Evolutionary conservation across 202 grass and related monocot species (phyloP), one percentile per base, ranked within the genome.

Genomic region (Digitaria exilis): DNA sequence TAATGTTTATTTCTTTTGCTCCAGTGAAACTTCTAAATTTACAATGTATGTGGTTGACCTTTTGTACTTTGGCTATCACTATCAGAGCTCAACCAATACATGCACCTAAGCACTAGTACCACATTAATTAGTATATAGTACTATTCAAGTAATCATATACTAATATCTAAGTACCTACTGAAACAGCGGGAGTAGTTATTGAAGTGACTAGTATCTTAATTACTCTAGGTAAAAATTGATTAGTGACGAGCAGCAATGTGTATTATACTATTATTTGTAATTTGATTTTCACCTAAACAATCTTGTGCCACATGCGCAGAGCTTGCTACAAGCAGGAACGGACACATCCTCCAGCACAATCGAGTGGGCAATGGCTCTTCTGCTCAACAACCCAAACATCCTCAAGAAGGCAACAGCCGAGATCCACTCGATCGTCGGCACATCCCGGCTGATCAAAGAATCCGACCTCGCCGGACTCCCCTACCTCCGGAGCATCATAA

Each of bases 291-390:
- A 52, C 19, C 5, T 52, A 8, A 52, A 21, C 3, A 8, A 8
- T 25, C 4, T 57, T 54, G n/a, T 39, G 14, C 14, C 51, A 63
- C 28, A 37, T 37, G 35, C 9, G 11, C 31, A 95, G 90, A 85
- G 87, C 14, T 41, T 90, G 13, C 35, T 92, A 2, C 55, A 82
- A 63, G 88, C 25, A 7, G 90, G 88, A 19, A 90, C 80, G 0
- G 90, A 95, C 45, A 92, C 85, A 0, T 86, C 90, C 7, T 65
- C 92, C 0, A 73, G 72, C 74, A 95, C 76, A 1, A 59, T 88
- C 9, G 87, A 92, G 75, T 92, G 87, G 93, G 82, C 83, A 0
- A 92, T 88, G 87, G 70, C 79, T 7, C 85, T 87, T 58, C 66
- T 95, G 4, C 84, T 92, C 37, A 95, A 86, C 70, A 86, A 95